A percentile compares a stretch with the other conserved stretches of the same genome.
These are phyloP conservation scores for Fraxinus cuspidata DNA, from an alignment of 257 asterid genomes.

Conservation along the genomic window DNA sequence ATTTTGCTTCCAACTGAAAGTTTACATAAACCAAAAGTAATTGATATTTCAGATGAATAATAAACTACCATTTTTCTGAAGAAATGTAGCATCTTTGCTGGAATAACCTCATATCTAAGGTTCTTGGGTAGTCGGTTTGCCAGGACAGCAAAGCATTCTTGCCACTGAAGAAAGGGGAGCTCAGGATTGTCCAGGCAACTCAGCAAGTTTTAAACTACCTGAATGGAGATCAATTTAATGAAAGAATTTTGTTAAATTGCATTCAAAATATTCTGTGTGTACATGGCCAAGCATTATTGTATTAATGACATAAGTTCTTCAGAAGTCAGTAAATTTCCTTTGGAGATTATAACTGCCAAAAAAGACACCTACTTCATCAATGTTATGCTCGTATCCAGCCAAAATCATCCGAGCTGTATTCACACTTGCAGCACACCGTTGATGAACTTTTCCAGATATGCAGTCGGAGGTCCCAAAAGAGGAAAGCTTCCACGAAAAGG, in stretches of 20 bases:
- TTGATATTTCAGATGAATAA: slow-evolving; percentile 2
- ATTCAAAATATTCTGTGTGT: slow-evolving; percentile 10
- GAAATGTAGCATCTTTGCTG: slow-evolving; percentile 13
- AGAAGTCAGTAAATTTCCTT: slow-evolving; percentile 7
- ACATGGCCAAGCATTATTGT: slow-evolving; percentile 16
- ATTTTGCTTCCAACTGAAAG: slow-evolving; percentile 80
- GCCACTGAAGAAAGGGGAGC: slow-evolving; percentile 99
- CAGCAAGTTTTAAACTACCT: slow-evolving; percentile 95
- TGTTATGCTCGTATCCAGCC: slow-evolving; percentile 96
- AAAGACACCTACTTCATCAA: slow-evolving; percentile 68
- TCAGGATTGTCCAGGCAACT: slow-evolving; percentile 97
- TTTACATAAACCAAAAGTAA: slow-evolving; percentile 6
- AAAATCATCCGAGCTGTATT: slow-evolving; percentile 96
- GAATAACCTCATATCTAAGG: slow-evolving; percentile 77
- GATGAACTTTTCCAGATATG: slow-evolving; percentile 97
- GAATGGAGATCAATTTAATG: slow-evolving; percentile 29
- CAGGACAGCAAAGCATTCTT: slow-evolving; percentile 94
- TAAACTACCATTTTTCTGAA: slow-evolving; percentile 3
- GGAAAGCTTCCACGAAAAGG: slow-evolving; percentile 94
- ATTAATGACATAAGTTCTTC: slow-evolving; percentile 6
- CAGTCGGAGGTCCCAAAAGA: slow-evolving; percentile 93
- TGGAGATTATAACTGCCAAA: slow-evolving; percentile 19
- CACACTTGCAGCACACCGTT: slow-evolving; percentile 93
- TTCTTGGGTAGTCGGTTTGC: slow-evolving; percentile 92
- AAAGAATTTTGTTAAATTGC: slow-evolving; percentile 12